Evolutionary conservation across 768 basidiomycete genomes (phyloP), one percentile per base, ranked within the genome.

Genomic region (Macrolepiota albuminosa): DNA sequence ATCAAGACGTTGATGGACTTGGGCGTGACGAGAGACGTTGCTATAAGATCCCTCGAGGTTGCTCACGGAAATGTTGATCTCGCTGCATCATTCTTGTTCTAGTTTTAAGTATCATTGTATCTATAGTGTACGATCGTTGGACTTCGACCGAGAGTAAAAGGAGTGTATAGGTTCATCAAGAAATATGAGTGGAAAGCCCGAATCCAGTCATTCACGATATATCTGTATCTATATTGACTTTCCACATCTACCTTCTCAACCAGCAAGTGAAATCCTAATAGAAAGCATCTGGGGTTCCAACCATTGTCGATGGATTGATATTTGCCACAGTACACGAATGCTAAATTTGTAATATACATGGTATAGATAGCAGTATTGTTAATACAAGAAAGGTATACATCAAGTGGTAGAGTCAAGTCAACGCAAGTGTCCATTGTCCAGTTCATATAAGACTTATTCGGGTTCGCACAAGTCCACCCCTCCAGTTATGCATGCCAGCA

Each of bases 401-500:
- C 45, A 48, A 43, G 47, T 54, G 31, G 48, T 36, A 29, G 21
- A 21, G 21, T 21, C 21, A 21, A 54, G 50, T 42, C 52, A 10
- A 59, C 16, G 50, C 34, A 50, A 59, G 24, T 8, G 31, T 62
- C 46, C 33, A 36, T 29, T 55, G 46, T 48, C 58, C 18, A 33
- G 18, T 45, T 75, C 72, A 93, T 58, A 93, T 93, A 65, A 94
- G 82, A 67, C 82, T 89, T 72, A 93, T 84, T 58, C 83, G 81
- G 21, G 91, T 90, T 70, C 93, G 81, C 36, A 89, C 78, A 40
- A 95, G 77, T 0, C 94, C 94, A 5, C 92, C 92, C 54, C 92
- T 80, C 88, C 91, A 96, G 70, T 95, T 93, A 61, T 85, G 79
- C 85, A 95, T 90, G 0, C 93, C 93, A 2, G 91, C 91, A 26